Evolutionary conservation across 192 early-diverging fungal genomes (phyloP).

Genomic region (Coemansia sp.): DNA sequence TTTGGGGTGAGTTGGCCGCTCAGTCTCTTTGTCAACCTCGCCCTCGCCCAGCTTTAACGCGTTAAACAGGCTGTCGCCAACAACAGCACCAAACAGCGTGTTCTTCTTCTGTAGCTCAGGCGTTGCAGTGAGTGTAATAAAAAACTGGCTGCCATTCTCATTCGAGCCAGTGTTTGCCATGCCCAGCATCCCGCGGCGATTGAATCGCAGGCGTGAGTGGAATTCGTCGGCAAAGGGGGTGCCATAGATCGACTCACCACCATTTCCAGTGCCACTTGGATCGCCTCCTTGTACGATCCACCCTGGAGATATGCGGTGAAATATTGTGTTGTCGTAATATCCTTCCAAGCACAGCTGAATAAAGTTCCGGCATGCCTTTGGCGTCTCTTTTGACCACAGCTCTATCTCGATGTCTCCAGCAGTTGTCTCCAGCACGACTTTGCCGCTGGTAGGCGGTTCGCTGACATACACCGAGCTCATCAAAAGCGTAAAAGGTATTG

Average conservation of each 20-base stretch:
- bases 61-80: constrained; percentile 89
- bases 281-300: constrained; percentile 96
- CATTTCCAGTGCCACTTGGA: constrained; percentile 79
- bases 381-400: constrained; percentile 92
- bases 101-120: constrained; percentile 85
- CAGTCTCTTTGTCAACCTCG: constrained; percentile 72
- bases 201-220: constrained; percentile 89
- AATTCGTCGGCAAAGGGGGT: constrained; percentile 87
- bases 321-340: constrained; percentile 84
- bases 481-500: neutral
- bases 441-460: constrained; percentile 60
- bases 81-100: constrained; percentile 93
- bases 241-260: constrained; percentile 87
- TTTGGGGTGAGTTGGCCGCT: constrained; percentile 76
- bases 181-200: constrained; percentile 79
- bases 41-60: constrained; percentile 81
- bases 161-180: constrained; percentile 85
- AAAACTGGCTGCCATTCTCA: constrained; percentile 90
- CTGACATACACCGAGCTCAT: constrained; percentile 52
- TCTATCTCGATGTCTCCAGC: constrained; percentile 87
- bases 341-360: constrained; percentile 89
- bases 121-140: constrained; percentile 84
- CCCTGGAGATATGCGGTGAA: constrained; percentile 85
- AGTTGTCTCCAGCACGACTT: constrained; percentile 81
- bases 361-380: constrained; percentile 93